A percentile compares a stretch with the other conserved stretches of the same genome.
Conservation (phyloP, 75 land plant species). For the Cupressus sempervirens region DNA sequence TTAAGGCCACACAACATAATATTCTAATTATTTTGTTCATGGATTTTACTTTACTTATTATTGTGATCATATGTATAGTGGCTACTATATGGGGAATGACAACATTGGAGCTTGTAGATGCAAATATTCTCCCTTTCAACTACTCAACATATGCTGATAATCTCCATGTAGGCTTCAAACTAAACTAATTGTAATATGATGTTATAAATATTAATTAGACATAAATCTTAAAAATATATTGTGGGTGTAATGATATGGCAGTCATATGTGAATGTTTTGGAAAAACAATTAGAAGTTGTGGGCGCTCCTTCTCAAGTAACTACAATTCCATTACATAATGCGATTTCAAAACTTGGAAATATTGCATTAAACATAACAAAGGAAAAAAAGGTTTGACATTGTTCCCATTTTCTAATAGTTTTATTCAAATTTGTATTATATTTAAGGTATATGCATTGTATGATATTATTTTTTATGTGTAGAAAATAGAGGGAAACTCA, state of each 20-base stretch:
- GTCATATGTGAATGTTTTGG: neutral
- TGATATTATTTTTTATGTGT: neutral
- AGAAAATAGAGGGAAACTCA: neutral
- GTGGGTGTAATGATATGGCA: neutral
- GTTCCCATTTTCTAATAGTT: neutral
- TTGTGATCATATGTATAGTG: conserved; percentile 14
- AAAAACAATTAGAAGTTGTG: neutral
- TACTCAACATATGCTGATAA: conserved; percentile 59
- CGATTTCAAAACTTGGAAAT: neutral
- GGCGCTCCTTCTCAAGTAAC: neutral
- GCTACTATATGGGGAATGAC: conserved; percentile 68
- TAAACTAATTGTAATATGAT: neutral
- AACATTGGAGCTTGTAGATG: conserved; percentile 68
- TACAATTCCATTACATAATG: conserved; percentile 4
- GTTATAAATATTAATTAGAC: neutral
- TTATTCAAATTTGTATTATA: neutral
- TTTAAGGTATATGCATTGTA: neutral
- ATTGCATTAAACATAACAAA: conserved; percentile 20
- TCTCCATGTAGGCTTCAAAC: conserved; percentile 42
- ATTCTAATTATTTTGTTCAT: too few relatives aligned
- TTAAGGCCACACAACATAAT: too few relatives aligned
- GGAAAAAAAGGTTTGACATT: conserved; percentile 6
- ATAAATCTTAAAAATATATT: neutral
- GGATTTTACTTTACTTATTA: neutral
- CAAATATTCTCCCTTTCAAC: conserved; percentile 58